Conservation (phyloP, 75 land plant genomes). For the Isoetes taiwanensis region DNA sequence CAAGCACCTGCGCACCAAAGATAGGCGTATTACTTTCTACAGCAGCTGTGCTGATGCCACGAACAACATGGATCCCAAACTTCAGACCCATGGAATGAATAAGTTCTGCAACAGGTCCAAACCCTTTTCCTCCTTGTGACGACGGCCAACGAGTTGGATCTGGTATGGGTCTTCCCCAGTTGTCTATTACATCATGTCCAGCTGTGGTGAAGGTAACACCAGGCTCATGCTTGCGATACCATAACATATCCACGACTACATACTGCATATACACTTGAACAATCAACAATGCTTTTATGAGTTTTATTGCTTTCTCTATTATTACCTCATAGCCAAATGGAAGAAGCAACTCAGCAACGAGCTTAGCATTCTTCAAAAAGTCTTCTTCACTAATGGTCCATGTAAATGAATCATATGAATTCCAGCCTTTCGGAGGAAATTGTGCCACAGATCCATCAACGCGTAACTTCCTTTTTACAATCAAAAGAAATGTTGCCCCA, state of each 20-base stretch:
- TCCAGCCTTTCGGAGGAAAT: conserved; percentile 99
- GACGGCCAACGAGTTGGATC: conserved; percentile 1
- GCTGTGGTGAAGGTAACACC: neutral
- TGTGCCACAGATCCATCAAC: too few relatives aligned
- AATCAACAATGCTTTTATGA: too few relatives aligned
- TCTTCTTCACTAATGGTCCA: conserved; percentile 74
- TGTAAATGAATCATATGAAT: conserved; percentile 86
- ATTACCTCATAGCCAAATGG: conserved; percentile 79
- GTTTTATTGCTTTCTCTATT: too few relatives aligned
- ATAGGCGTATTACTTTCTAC: neutral
- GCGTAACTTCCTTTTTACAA: too few relatives aligned
- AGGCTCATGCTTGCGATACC: conserved; percentile 1
- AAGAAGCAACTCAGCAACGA: conserved; percentile 40
- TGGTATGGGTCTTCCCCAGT: neutral
- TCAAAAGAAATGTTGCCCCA: too few relatives aligned
- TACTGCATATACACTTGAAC: too few relatives aligned
- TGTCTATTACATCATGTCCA: neutral
- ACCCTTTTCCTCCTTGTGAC: neutral
- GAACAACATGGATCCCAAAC: conserved; percentile 2
- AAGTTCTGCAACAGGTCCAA: neutral
- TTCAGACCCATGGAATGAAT: conserved; percentile 1
- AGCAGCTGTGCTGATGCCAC: conserved; percentile 1
- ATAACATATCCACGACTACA: conserved; percentile 1
- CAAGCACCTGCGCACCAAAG: neutral
- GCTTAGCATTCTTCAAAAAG: conserved; percentile 64